These are phyloP conservation scores for Stellera chamaejasme DNA, from an alignment of 345 rosid genomes.

Conservation along the genomic window DNA sequence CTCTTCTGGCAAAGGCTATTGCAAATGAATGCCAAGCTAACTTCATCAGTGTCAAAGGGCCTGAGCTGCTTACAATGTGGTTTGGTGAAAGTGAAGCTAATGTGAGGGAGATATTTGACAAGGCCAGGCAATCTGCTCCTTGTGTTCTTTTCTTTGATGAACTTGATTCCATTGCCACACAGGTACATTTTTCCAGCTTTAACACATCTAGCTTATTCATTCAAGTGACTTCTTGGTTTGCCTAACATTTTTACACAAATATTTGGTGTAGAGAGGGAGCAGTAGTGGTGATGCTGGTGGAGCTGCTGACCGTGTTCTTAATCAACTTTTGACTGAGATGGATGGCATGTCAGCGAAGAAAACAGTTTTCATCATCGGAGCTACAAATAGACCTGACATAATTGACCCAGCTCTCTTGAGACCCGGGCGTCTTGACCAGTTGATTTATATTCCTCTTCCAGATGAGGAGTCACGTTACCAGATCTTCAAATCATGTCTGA, in stretches of 20 bases:
- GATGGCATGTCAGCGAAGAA: constrained; percentile 69
- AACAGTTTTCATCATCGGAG: constrained; percentile 59
- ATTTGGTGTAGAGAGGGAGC: constrained; percentile 44
- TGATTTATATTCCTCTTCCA: constrained; percentile 68
- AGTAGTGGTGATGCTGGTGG: constrained; percentile 61
- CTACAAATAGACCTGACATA: constrained; percentile 60
- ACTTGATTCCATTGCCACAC: constrained; percentile 73
- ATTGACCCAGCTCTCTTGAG: constrained; percentile 44
- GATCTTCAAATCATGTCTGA: constrained; percentile 52
- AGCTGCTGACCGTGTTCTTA: constrained; percentile 63
- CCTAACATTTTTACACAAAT: background rate
- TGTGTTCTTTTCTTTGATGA: constrained; percentile 79
- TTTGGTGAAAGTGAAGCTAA: constrained; percentile 80
- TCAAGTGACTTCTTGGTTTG: background rate
- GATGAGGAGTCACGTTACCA: constrained; percentile 55
- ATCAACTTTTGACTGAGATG: constrained; percentile 71
- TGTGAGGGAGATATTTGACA: constrained; percentile 68
- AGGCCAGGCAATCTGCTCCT: constrained; percentile 61
- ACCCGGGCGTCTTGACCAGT: constrained; percentile 62
- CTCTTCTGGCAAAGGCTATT: constrained; percentile 60
- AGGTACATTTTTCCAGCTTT: constrained; percentile 26
- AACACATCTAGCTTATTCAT: background rate
- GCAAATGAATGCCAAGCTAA: constrained; percentile 72
- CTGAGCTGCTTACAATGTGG: constrained; percentile 74
- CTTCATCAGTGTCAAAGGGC: constrained; percentile 67